Conservation (phyloP, 192 early-diverging fungal species). For the Geranomyces michiganensis region DNA sequence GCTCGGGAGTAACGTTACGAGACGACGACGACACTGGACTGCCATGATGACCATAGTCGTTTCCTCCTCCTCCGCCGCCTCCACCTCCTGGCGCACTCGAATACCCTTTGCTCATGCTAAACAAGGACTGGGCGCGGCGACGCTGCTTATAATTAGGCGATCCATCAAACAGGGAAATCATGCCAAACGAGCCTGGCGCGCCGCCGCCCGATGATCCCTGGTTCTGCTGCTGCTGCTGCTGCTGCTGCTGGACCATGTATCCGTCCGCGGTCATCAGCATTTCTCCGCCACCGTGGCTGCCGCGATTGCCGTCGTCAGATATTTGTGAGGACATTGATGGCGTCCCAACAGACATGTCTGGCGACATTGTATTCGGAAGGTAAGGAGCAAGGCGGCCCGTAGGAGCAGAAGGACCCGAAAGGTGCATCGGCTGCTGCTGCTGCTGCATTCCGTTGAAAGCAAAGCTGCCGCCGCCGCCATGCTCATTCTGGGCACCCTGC, state of each 20-base stretch:
- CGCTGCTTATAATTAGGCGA: constrained; percentile 76
- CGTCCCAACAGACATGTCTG: constrained; percentile 19
- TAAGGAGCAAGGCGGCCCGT: constrained; percentile 4
- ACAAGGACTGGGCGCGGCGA: constrained; percentile 43
- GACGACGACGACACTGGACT: background rate
- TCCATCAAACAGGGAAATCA: constrained; percentile 68
- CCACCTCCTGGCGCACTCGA: background rate
- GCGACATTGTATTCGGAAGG: constrained; percentile 31
- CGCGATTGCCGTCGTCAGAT: constrained; percentile 15
- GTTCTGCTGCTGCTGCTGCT: too few species aligned
- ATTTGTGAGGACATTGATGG: constrained; percentile 11
- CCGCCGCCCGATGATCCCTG: too few species aligned
- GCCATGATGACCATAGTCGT: background rate
- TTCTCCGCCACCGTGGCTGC: background rate
- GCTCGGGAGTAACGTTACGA: constrained; percentile 8
- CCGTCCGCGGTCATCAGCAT: constrained; percentile 1
- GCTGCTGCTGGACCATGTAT: constrained; percentile 12
- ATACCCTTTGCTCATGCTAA: constrained; percentile 26
- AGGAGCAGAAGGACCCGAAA: background rate
- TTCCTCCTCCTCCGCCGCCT: background rate
- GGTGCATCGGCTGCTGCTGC: background rate
- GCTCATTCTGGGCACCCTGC: too few species aligned
- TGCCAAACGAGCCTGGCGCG: constrained; percentile 40
- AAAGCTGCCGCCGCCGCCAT: background rate
- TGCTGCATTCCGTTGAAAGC: constrained; percentile 4